Evolutionary conservation across 2,329 filamentous ascomycete genomes (phyloP).

Genomic region (Monilinia aucupariae): DNA sequence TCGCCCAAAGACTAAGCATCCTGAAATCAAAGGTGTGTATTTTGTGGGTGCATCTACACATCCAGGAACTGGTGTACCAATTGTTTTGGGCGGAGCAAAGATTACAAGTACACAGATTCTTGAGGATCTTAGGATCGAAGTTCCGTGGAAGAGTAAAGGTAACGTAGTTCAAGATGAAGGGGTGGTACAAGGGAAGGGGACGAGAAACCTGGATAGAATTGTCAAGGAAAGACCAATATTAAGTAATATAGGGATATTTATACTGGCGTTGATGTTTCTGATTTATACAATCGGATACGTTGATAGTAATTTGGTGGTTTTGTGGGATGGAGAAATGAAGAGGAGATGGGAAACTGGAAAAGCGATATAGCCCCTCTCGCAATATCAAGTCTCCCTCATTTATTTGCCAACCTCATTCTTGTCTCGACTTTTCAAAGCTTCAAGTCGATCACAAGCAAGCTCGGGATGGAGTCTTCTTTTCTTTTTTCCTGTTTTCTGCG

Average conservation of each 20-base stretch:
- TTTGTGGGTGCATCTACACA: slow-evolving; percentile 73
- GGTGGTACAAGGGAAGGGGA: slow-evolving; percentile 24
- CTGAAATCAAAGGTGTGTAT: slow-evolving; percentile 48
- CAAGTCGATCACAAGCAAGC: neutral
- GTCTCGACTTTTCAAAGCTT: neutral
- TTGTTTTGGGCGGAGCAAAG: slow-evolving; percentile 64
- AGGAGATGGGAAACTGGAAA: slow-evolving; percentile 23
- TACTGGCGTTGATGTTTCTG: slow-evolving; percentile 22
- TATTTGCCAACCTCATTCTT: neutral
- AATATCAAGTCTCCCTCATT: neutral
- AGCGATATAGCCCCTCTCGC: neutral
- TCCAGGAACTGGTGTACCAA: slow-evolving; percentile 70
- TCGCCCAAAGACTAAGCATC: slow-evolving; percentile 49
- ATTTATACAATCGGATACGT: slow-evolving; percentile 20
- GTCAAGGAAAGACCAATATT: slow-evolving; percentile 19
- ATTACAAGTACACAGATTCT: slow-evolving; percentile 52
- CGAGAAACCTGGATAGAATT: slow-evolving; percentile 27
- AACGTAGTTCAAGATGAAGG: slow-evolving; percentile 21
- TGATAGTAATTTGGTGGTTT: slow-evolving; percentile 22
- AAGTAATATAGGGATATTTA: slow-evolving; percentile 24
- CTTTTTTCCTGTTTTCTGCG: too few species aligned
- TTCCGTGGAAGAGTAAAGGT: slow-evolving; percentile 26
- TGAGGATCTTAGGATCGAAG: slow-evolving; percentile 23
- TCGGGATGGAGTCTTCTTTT: neutral
- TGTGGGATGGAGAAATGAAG: slow-evolving; percentile 26